phyloP scores from a whole-genome alignment of 176 grass and related monocot genomes.

The Aegilops sharonensis region DNA sequence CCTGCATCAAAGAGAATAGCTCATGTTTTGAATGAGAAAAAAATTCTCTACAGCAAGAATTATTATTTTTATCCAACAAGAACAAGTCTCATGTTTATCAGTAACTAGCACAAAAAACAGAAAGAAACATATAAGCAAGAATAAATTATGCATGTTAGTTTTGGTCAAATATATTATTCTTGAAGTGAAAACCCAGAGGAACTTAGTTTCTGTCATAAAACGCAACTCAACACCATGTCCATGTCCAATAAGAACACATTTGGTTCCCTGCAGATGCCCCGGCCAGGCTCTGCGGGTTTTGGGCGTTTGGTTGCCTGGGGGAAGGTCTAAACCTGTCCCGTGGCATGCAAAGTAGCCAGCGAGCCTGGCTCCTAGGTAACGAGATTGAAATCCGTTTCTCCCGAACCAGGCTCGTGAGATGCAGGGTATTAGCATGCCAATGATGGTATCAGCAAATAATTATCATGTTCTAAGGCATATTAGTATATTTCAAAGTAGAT shows the following conservation, averaged over 20 bases:
- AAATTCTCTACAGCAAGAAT: neutral
- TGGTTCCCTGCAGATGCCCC: constrained; percentile 10
- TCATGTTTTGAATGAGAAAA: constrained; percentile 12
- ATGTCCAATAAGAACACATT: constrained; percentile 4
- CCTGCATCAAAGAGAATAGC: constrained; percentile 2
- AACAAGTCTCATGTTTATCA: constrained; percentile 16
- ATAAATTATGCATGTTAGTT: constrained; percentile 16
- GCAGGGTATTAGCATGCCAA: constrained; percentile 12
- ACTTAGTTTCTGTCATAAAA: constrained; percentile 14
- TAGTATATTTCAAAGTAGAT: constrained; percentile 19
- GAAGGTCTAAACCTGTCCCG: neutral
- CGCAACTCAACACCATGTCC: constrained; percentile 18
- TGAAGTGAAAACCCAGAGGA: neutral
- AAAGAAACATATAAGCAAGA: constrained; percentile 21
- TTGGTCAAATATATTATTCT: constrained; percentile 27
- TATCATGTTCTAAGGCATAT: constrained; percentile 22
- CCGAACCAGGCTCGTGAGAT: neutral
- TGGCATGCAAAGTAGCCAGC: constrained; percentile 7
- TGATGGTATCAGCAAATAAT: constrained; percentile 27
- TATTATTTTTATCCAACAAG: neutral
- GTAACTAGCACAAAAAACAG: constrained; percentile 16
- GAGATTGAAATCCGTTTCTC: constrained; percentile 1
- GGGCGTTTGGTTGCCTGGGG: neutral
- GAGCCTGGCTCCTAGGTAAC: neutral
- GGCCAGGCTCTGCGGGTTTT: neutral